phyloP scores from a whole-genome alignment of 176 grass and related monocot species.

The Rhynchospora tenuis region DNA sequence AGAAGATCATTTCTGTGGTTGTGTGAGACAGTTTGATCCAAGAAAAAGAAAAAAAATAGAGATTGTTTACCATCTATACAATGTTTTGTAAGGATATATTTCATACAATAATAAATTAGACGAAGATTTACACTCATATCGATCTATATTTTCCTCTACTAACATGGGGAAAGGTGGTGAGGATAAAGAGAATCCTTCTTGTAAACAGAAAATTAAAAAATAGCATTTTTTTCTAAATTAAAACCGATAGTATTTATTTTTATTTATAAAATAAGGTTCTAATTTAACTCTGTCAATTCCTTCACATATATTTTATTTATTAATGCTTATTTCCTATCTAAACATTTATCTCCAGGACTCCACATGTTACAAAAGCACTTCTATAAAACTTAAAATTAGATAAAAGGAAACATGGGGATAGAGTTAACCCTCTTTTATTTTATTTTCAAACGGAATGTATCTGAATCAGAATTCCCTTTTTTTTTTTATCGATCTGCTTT shows the following conservation, averaged over 20 bases:
- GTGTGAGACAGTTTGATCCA: no score
- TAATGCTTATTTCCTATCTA: not conserved
- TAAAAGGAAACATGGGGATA: not conserved
- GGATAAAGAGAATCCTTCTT: not conserved
- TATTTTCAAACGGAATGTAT: not conserved
- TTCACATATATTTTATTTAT: not conserved
- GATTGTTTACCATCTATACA: no score
- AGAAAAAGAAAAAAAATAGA: no score
- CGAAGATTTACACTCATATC: no score
- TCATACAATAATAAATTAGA: no score
- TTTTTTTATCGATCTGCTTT: not conserved
- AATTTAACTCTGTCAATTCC: not conserved
- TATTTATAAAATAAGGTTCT: not conserved
- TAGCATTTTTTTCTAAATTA: not conserved
- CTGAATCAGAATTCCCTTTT: not conserved
- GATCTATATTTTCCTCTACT: no score
- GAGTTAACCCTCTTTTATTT: not conserved
- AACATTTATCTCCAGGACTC: not conserved
- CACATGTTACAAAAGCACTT: not conserved
- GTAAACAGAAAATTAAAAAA: no score
- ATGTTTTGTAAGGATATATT: no score
- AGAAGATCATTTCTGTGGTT: no score
- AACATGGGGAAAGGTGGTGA: no score
- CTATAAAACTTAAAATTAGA: not conserved
- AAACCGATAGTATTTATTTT: not conserved